Evolutionary conservation across 768 basidiomycete species (phyloP), one percentile per base, ranked within the genome.

Genomic region (Xerocomus spinulosus): DNA sequence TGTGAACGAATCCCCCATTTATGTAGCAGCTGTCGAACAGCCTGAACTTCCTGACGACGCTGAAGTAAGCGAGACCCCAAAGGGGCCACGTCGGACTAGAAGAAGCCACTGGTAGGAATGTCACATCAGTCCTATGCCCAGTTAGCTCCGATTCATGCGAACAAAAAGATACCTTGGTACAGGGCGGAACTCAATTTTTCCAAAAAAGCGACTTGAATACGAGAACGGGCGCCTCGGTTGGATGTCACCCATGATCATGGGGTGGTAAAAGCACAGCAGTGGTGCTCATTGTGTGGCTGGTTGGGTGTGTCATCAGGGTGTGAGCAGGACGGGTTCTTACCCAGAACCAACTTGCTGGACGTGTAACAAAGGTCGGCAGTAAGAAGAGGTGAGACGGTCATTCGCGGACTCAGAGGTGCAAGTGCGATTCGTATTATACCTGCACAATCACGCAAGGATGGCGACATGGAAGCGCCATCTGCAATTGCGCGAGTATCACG

Each of bases 41-140:
- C 14, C 10, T 10, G 13, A 9, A 13, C 20, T 18, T 1, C 3
- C 24, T 14, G 26, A 13, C 20, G 21, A 17, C 9, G 46, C 55
- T 55, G 54, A 55, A 46, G 55, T 55, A 55, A 57, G 54, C 54
- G 39, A 21, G 14, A 26, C 30, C 50, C 40, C 32, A 37, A 36
- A 41, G n/a, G 12, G 20, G 28, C 39, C n/a, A n/a, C n/a, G 7
- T 4, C 24, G 17, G 35, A 7, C 8, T n/a, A 32, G 36, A 48
- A 32, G 24, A 38, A 37, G 28, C 12, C 21, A 40, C n/a, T n/a
- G 21, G 46, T 6, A 48, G 39, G 29, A 29, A 24, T 8, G 18
- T 12, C 20, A 25, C 23, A 39, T 39, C 37, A 39, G 5, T 14
- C 37, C 15, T 15, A 13, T n/a, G 2, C 25, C 25, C 39, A 40